phyloP scores from a whole-genome alignment of 495 filamentous ascomycete genomes.

The Jackrogersella minutella region DNA sequence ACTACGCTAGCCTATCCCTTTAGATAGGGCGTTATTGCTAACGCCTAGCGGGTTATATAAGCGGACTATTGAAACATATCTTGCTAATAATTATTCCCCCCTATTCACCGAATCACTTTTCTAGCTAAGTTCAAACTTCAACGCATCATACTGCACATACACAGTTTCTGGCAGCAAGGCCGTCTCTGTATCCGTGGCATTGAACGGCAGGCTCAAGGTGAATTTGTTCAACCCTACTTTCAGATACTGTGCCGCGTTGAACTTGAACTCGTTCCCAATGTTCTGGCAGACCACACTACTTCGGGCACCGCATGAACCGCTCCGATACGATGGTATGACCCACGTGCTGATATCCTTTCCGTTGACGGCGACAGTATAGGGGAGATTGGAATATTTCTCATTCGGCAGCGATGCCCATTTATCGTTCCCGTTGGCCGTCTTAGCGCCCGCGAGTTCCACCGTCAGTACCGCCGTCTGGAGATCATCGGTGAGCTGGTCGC shows the following conservation, averaged over 20 bases:
- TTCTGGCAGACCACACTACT: slow-evolving; percentile 61
- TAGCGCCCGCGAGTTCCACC: slow-evolving; percentile 59
- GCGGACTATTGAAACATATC: not conserved
- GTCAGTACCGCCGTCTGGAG: slow-evolving; percentile 54
- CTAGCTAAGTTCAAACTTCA: slow-evolving; percentile 55
- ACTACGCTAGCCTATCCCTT: too few relatives aligned
- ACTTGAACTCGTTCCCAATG: slow-evolving; percentile 52
- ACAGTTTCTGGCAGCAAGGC: slow-evolving; percentile 54
- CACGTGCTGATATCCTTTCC: slow-evolving; percentile 32
- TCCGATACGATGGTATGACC: slow-evolving; percentile 41
- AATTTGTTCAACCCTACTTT: slow-evolving; percentile 52
- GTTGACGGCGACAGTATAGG: slow-evolving; percentile 39
- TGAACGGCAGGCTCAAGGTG: slow-evolving; percentile 53
- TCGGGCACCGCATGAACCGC: slow-evolving; percentile 56
- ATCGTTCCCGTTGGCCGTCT: slow-evolving; percentile 59
- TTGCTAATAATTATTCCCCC: not conserved
- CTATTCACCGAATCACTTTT: too few relatives aligned
- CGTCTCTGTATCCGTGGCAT: slow-evolving; percentile 56
- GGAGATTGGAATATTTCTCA: slow-evolving; percentile 59
- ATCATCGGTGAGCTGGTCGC: slow-evolving; percentile 32
- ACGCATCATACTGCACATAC: slow-evolving; percentile 63
- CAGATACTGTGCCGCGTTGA: slow-evolving; percentile 49
- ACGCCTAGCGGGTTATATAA: too few relatives aligned
- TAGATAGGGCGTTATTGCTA: too few relatives aligned
- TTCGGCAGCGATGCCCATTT: slow-evolving; percentile 32